phyloP scores from a whole-genome alignment of 306 rosid species.

The Sophora flavescens region DNA sequence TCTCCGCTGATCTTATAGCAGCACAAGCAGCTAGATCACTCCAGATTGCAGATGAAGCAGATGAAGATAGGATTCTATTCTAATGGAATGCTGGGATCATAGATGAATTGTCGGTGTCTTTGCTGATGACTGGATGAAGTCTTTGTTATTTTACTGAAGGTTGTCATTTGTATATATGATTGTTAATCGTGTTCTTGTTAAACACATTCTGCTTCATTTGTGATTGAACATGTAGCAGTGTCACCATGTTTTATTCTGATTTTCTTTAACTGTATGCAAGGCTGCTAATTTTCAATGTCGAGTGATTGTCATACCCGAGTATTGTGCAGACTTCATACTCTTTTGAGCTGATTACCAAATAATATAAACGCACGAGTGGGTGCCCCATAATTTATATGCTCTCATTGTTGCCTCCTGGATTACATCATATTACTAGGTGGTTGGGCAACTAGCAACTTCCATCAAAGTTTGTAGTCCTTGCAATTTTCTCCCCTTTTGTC shows the following conservation, averaged over 20 bases:
- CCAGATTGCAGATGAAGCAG: constrained; percentile 76
- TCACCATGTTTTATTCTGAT: constrained; percentile 15
- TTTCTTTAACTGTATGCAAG: constrained; percentile 17
- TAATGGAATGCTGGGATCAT: constrained; percentile 58
- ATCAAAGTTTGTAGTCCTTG: too few relatives aligned
- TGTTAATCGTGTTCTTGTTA: constrained; percentile 41
- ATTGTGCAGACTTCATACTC: constrained; percentile 30
- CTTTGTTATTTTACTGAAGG: constrained; percentile 35
- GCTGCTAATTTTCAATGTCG: constrained; percentile 48
- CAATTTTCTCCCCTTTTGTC: neutral
- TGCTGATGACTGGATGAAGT: constrained; percentile 37
- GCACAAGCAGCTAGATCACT: constrained; percentile 95
- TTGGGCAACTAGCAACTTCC: too few relatives aligned
- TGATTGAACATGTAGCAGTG: constrained; percentile 48
- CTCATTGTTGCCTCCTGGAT: neutral
- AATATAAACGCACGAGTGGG: constrained; percentile 32
- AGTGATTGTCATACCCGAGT: constrained; percentile 45
- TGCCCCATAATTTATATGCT: constrained; percentile 33
- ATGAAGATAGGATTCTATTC: constrained; percentile 68
- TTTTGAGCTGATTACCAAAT: constrained; percentile 38
- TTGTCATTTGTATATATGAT: constrained; percentile 48
- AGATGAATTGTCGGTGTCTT: constrained; percentile 39
- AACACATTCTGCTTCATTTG: constrained; percentile 44
- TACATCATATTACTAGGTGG: neutral
- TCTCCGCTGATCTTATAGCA: constrained; percentile 84